Base-by-base conservation (phyloP, 1,284 basidiomycete genomes). In the Xanthoconium separans region DNA sequence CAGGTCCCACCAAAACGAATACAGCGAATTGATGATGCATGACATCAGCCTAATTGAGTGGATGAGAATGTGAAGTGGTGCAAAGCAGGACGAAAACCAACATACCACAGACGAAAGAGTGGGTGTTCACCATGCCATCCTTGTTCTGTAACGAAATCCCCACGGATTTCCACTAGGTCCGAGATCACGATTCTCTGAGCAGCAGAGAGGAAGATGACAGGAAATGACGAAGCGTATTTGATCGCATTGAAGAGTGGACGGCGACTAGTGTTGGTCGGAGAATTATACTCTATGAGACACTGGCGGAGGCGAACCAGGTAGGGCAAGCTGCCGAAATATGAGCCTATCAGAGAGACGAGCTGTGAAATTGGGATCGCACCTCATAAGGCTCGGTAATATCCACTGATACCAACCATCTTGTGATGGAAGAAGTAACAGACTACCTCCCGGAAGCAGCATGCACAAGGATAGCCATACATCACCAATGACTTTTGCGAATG, bases 1-100 rank as follows among this genome's bases (percentile, higher is more conserved):
- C 33, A 99, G 83, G 72, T 99, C 97, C 97, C 97, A 99, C 92
- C 94, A 99, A 72, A 97, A 98, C 7, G 94, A 96, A 73, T 93
- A 99, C 43, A 93, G 71, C 2, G 95, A 96, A 72, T 99, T 99
- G 62, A 97, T 71, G 15, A 83, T 79, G 27, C 94, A 95, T 12
- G 89, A 83, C 24, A 95, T 71, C 15, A 98, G 71, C 97, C 94
- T 95, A 52, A 49, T 53, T 10, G 18, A 44, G 36, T 10, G 27
- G 16, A 27, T 50, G n/a, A 20, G 47, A 30, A 34, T 34, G 49
- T 47, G 4, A 50, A 12, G 4, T 31, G 16, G 41, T 29, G 7
- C 29, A 15, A 8, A 47, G 20, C 9, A 15, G 50, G 46, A 0
- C 53, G 45, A 39, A 24, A 46, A 47, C 77, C 29, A 42, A 55